Evolutionary conservation across 495 filamentous ascomycete genomes (phyloP), one percentile per base, ranked within the genome.

Genomic region (Penicillium antarcticum): DNA sequence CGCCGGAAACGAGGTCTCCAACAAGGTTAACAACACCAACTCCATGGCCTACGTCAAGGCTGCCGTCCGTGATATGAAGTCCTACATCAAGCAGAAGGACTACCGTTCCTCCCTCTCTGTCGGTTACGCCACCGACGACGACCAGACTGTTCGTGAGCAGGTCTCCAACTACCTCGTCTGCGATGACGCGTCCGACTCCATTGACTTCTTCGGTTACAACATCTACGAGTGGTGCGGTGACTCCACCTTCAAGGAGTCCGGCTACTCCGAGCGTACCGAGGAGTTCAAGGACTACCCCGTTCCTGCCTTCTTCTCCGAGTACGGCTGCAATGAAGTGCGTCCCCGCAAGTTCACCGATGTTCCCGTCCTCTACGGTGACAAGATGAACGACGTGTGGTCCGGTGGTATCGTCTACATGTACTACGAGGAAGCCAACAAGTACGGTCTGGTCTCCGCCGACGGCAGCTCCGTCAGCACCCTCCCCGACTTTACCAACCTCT

Each of bases 131-230:
- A 91, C 92, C 65, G 94, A 95, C 66, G 94, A 98, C 60, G 89
- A 96, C 61, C 70, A 83, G 10, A 77, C 80, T 8, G 95, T 96
- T 60, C 89, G 95, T 63, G 73, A 70, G 40, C 63, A 87, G 57
- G 78, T 97, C 59, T 87, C 88, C 42, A 72, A 91, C 65, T 98
- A 95, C 76, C 95, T 98, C 74, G 87, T 95, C 78, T 98, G 94
- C 66, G 91, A 91, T 56, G 71, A 85, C 42, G 48, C 75, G 38
- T 68, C 66, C 0, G 77, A 81, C 35, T 77, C 84, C 45, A 95
- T 97, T 53, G 95, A 97, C 72, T 96, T 91, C 78, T 97, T 92
- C 88, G 95, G 94, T 48, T 97, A 97, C 85, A 98, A 98, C 76
- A 96, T 97, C 77, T 97, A 97, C 77, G 91, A 90, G 48, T 98